Base-by-base conservation (phyloP, 768 basidiomycete genomes). In the Cystobasidium tubakii region DNA sequence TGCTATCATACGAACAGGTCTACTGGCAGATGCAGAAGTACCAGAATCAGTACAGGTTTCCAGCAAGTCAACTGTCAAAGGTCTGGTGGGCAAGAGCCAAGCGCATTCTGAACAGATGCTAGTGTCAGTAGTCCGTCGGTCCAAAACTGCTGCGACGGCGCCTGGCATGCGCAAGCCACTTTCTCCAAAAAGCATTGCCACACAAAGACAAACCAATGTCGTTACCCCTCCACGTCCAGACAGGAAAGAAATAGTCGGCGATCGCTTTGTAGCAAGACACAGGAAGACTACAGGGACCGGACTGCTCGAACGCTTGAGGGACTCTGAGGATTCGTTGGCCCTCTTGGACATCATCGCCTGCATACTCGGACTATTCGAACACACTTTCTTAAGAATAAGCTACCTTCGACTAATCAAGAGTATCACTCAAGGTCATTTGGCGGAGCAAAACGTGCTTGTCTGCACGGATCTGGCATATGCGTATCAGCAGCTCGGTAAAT, bases 401-500 rank as follows among this genome's bases (percentile, higher is more conserved):
- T 80, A 88, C 1, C 83, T 97, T 29, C 86, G 88, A 66, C 81
- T 87, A 19, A 84, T 87, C 1, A 84, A 88, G 44, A 86, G 84
- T 19, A 77, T 94, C 33, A 27, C 13, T 15, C 33, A 15, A 29
- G 23, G 23, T 19, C 4, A 27, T 42, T 65, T 9, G 10, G 63
- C 29, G 29, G 63, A 65, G 25, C 63, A 7, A 2, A 39, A 4
- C 43, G 31, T 34, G 13, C 12, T 19, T 21, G 63, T 43, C 33
- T 65, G 63, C 27, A 2, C n/a, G 4, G 42, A 67, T 53, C 85
- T 95, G 6, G 93, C 89, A 0, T 84, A 87, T 70, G 91, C 93
- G 79, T 92, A 93, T 77, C 82, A 87, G 55, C 86, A 85, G 42
- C 84, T 97, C 0, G 93, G 94, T 1, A 90, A 89, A 80, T 81